A percentile compares a stretch with the other conserved stretches of the same genome.
Evolutionary conservation across 2,329 filamentous ascomycete genomes (phyloP).

Genomic region (Acephala macrosclerotiorum): DNA sequence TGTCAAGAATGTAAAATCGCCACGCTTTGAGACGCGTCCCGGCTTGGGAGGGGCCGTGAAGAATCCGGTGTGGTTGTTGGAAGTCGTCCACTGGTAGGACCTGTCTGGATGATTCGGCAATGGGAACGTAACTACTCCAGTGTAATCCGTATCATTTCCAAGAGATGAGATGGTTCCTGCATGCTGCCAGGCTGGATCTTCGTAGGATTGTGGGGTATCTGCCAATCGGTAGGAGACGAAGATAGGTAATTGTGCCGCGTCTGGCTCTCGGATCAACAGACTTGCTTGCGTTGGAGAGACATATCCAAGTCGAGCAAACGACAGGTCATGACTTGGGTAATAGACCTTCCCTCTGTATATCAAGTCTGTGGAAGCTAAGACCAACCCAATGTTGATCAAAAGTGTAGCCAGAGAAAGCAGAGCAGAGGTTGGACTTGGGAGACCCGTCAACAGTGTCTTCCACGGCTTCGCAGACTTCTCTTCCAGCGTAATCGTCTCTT

Average conservation of each 20-base stretch:
- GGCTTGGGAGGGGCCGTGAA: slow-evolving; percentile 80
- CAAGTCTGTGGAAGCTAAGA: slow-evolving; percentile 77
- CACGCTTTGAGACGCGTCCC: slow-evolving; percentile 69
- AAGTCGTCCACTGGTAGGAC: slow-evolving; percentile 83
- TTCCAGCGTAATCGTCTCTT: slow-evolving; percentile 67
- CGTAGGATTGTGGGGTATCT: slow-evolving; percentile 57
- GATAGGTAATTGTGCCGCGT: slow-evolving; percentile 77
- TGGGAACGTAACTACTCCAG: slow-evolving; percentile 71
- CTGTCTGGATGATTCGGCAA: slow-evolving; percentile 72
- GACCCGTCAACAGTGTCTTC: slow-evolving; percentile 75
- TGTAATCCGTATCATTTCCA: slow-evolving; percentile 83
- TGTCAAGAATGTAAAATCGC: slow-evolving; percentile 87
- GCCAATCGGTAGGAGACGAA: slow-evolving; percentile 70
- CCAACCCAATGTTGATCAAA: slow-evolving; percentile 73
- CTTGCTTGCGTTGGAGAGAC: slow-evolving; percentile 82
- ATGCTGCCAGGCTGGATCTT: slow-evolving; percentile 69
- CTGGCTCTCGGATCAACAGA: slow-evolving; percentile 84
- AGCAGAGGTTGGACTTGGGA: slow-evolving; percentile 75
- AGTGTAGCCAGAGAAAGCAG: slow-evolving; percentile 72
- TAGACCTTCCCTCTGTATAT: slow-evolving; percentile 76
- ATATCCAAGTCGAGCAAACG: slow-evolving; percentile 87
- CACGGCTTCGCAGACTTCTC: slow-evolving; percentile 64
- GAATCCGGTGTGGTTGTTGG: slow-evolving; percentile 84
- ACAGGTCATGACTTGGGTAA: slow-evolving; percentile 76
- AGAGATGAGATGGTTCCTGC: slow-evolving; percentile 72